phyloP scores from a whole-genome alignment of 1,284 basidiomycete species.

The Marasmius oreades region DNA sequence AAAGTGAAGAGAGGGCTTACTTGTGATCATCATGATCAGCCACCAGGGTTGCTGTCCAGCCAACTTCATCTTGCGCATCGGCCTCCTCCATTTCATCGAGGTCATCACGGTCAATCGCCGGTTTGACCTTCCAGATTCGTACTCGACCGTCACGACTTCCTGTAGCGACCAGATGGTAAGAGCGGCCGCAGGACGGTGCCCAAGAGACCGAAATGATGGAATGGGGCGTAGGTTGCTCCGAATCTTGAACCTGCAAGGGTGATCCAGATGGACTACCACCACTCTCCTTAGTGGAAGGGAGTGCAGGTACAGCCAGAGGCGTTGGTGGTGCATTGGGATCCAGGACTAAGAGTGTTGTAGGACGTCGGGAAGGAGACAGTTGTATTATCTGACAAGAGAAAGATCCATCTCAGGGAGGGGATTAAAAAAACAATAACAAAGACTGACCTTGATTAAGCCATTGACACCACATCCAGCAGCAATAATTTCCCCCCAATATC shows the following conservation, averaged over 20 bases:
- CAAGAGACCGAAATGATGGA: slow-evolving; percentile 82
- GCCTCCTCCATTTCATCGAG: slow-evolving; percentile 34
- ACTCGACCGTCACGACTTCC: slow-evolving; percentile 84
- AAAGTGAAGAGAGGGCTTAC: slow-evolving; percentile 32
- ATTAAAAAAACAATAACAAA: background rate
- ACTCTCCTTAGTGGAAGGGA: background rate
- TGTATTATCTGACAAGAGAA: slow-evolving; percentile 45
- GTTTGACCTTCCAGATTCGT: slow-evolving; percentile 80
- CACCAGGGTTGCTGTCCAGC: slow-evolving; percentile 73
- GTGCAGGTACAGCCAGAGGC: slow-evolving; percentile 1
- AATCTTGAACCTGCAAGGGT: slow-evolving; percentile 22
- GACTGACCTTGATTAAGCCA: slow-evolving; percentile 69
- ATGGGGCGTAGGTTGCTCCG: slow-evolving; percentile 34
- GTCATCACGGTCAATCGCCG: slow-evolving; percentile 34
- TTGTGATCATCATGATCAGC: slow-evolving; percentile 87
- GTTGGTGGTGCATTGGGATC: slow-evolving; percentile 32
- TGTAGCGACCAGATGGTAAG: slow-evolving; percentile 89
- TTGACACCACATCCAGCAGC: slow-evolving; percentile 72
- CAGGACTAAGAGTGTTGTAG: slow-evolving; percentile 37
- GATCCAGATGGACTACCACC: background rate
- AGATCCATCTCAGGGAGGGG: background rate
- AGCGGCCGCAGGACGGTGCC: slow-evolving; percentile 89
- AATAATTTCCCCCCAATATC: slow-evolving; percentile 88
- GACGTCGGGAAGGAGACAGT: slow-evolving; percentile 50
- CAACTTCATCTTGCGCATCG: slow-evolving; percentile 31